Evolutionary conservation across 352 stramenopile species (phyloP), one percentile per base, ranked within the genome.

Genomic region (Globisporangium ultimum): DNA sequence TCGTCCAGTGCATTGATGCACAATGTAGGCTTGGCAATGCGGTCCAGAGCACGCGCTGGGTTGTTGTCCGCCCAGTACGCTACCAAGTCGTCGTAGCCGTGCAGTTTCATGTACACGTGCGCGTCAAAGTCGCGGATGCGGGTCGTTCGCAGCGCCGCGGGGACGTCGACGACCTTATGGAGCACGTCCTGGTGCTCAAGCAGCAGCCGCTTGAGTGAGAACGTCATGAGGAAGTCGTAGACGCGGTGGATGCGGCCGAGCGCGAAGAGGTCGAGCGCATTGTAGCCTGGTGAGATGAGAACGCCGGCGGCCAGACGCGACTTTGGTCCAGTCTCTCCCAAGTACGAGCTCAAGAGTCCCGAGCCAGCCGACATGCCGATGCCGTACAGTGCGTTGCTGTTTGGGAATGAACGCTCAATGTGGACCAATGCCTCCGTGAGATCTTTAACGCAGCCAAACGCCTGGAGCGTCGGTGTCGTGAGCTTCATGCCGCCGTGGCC

Each of bases 181-280:
- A 93, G 64, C 34, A 80, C 67, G 15, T 60, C 47, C 24, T 71
- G 62, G 60, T 93, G 80, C 17, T 67, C 66, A 41, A 76, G 54
- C 53, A 93, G 57, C n/a, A 93, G 84, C 41, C 68, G 65, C 63
- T 90, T 90, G 50, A 93, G 70, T 22, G 61, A 84, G 50, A 84
- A 77, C 7, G 81, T 91, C 80, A 93, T 88, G 38, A 93, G 58
- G 40, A 84, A 91, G 59, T 89, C 58, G 68, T 93, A 93, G 18
- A 85, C 47, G 2, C 66, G 76, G 59, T 89, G 65, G 55, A 91
- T 89, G 53, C 67, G 75, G 52, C 78, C 78, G 36, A 62, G 51
- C 41, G 75, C 88, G 60, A 93, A 90, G 17, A 93, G 66, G 14
- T 89, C 81, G 38, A 88, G 65, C 9, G 78, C 71, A 49, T 89